Percentiles rank a stretch among this genome's conserved stretches.
phyloP scores from a whole-genome alignment of 306 rosid genomes.

The Sphenostylis stenocarpa region DNA sequence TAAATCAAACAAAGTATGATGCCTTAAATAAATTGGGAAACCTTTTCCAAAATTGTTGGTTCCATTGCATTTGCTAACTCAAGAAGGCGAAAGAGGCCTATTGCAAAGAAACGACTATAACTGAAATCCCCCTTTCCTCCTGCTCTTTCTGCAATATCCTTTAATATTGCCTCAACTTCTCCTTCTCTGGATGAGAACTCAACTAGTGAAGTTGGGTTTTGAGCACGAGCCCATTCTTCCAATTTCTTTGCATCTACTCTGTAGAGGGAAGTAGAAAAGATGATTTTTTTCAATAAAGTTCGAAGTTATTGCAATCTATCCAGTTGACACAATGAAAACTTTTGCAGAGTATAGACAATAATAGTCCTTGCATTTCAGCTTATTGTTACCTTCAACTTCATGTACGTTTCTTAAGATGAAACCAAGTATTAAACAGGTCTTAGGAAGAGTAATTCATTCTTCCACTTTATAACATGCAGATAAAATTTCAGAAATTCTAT shows the following conservation, averaged over 20 bases:
- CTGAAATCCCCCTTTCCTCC: slow-evolving; percentile 75
- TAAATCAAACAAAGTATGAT: slow-evolving; percentile 11
- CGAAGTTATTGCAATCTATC: not conserved
- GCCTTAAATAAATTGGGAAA: slow-evolving; percentile 20
- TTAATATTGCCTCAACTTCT: slow-evolving; percentile 76
- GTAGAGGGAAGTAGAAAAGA: slow-evolving; percentile 26
- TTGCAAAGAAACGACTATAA: slow-evolving; percentile 96
- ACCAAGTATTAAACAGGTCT: not conserved
- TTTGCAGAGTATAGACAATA: not conserved
- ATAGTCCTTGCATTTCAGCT: not conserved
- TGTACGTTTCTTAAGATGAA: slow-evolving; percentile 3
- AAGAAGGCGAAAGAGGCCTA: slow-evolving; percentile 91
- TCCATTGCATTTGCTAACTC: slow-evolving; percentile 96
- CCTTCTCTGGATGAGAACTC: slow-evolving; percentile 91
- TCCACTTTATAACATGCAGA: not conserved
- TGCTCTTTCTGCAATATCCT: slow-evolving; percentile 90
- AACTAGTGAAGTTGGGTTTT: slow-evolving; percentile 68
- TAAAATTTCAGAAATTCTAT: not conserved
- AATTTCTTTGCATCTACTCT: slow-evolving; percentile 84
- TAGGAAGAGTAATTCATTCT: slow-evolving; percentile 2
- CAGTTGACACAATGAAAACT: not conserved
- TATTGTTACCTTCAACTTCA: not conserved
- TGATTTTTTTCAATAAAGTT: slow-evolving; percentile 29
- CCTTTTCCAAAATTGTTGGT: slow-evolving; percentile 91
- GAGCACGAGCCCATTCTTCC: slow-evolving; percentile 94